Conservation (phyloP, 2,329 filamentous ascomycete species). For the Chaetomium olivaceum region DNA sequence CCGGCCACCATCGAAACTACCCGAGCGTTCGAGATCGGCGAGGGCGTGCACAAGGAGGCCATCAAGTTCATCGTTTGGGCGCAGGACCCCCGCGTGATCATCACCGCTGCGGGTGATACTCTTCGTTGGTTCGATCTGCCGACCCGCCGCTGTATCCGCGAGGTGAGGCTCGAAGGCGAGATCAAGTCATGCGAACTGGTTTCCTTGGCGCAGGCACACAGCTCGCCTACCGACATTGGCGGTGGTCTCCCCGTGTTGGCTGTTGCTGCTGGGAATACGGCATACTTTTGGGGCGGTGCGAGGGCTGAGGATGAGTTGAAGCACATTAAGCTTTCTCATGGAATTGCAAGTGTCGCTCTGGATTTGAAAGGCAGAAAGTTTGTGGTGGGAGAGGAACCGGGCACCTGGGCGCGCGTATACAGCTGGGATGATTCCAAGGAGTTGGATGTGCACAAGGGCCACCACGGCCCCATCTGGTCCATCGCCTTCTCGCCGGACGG, state of each 20-base stretch:
- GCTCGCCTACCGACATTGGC: conserved; percentile 62
- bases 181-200: conserved; percentile 94
- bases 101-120: conserved; percentile 89
- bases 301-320: conserved; percentile 74
- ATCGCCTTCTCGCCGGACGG: conserved; percentile 92
- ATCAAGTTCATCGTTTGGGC: conserved; percentile 99
- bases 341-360: conserved; percentile 86
- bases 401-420: conserved; percentile 97
- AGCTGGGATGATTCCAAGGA: conserved; percentile 82
- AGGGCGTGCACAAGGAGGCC: conserved; percentile 77
- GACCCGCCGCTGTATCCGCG: conserved; percentile 70
- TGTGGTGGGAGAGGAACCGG: conserved; percentile 85
- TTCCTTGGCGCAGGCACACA: conserved; percentile 59
- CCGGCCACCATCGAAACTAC: conserved; percentile 57
- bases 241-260: conserved; percentile 73
- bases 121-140: conserved; percentile 94
- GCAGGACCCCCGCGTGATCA: conserved; percentile 79
- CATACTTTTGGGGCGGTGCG: conserved; percentile 85
- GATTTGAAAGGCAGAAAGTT: conserved; percentile 80
- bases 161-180: conserved; percentile 76
- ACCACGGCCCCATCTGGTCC: conserved; percentile 97
- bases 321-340: conserved; percentile 75
- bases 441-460: conserved; percentile 91
- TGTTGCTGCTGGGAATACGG: conserved; percentile 89
- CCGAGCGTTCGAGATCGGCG: conserved; percentile 80